Percentiles rank a stretch among this genome's conserved stretches.
These are phyloP conservation scores for Candolleomyces aberdarensis DNA, from an alignment of 768 basidiomycete genomes.

Conservation along the genomic window DNA sequence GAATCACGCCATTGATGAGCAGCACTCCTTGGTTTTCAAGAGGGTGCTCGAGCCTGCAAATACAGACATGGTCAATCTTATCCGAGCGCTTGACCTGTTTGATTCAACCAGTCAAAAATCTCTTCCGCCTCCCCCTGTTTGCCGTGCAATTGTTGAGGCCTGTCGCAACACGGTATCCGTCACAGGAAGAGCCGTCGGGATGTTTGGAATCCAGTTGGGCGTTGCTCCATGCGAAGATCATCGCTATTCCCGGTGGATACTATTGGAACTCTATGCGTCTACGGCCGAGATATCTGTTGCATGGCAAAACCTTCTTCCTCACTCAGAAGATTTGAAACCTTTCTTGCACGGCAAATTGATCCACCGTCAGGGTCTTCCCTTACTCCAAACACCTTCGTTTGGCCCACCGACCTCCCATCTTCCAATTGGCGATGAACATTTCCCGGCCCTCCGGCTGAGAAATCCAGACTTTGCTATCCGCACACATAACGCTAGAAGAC, in stretches of 20 bases:
- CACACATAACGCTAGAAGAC: slow-evolving; percentile 63
- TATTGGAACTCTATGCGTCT: slow-evolving; percentile 86
- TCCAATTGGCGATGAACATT: slow-evolving; percentile 4
- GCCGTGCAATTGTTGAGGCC: slow-evolving; percentile 75
- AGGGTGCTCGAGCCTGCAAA: slow-evolving; percentile 87
- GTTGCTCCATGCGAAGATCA: slow-evolving; percentile 72
- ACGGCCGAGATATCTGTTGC: slow-evolving; percentile 83
- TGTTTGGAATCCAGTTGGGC: slow-evolving; percentile 79
- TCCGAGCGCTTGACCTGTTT: slow-evolving; percentile 87
- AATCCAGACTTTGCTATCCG: slow-evolving; percentile 27
- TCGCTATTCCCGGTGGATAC: slow-evolving; percentile 83
- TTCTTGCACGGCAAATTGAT: slow-evolving; percentile 41
- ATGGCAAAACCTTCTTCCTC: slow-evolving; percentile 76
- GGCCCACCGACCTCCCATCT: background rate
- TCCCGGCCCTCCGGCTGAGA: slow-evolving; percentile 28
- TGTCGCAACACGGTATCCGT: slow-evolving; percentile 81
- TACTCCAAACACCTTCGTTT: slow-evolving; percentile 3
- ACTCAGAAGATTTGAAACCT: slow-evolving; percentile 67
- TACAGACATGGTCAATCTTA: slow-evolving; percentile 76
- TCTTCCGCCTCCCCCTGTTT: slow-evolving; percentile 66
- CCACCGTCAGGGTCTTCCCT: slow-evolving; percentile 19
- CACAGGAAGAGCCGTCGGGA: slow-evolving; percentile 85
- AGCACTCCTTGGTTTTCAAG: slow-evolving; percentile 72
- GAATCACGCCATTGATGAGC: slow-evolving; percentile 77
- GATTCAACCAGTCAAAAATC: slow-evolving; percentile 73